These are phyloP conservation scores for Hydnomerulius pinastri DNA, from an alignment of 768 basidiomycete species.

Conservation along the genomic window DNA sequence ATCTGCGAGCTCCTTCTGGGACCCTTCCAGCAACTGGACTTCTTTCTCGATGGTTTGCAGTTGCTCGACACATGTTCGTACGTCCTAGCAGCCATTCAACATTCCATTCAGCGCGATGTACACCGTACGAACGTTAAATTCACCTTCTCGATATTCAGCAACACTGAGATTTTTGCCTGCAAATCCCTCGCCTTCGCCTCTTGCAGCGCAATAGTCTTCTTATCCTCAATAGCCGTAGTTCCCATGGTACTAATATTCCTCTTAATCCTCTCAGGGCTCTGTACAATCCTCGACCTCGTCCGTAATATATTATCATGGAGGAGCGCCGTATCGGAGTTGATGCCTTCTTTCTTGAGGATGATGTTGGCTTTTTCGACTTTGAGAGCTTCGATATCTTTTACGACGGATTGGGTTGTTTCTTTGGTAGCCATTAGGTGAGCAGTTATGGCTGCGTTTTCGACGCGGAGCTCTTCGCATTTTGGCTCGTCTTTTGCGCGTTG, in stretches of 20 bases:
- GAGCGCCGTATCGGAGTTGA: conserved; percentile 60
- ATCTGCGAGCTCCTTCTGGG: conserved; percentile 68
- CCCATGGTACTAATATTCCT: conserved; percentile 81
- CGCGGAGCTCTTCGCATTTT: conserved; percentile 56
- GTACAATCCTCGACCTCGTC: conserved; percentile 77
- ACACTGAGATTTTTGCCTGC: conserved; percentile 67
- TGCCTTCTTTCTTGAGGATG: conserved; percentile 66
- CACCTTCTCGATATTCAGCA: conserved; percentile 78
- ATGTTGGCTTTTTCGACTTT: conserved; percentile 70
- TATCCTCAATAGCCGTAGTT: conserved; percentile 66
- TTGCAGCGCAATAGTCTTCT: conserved; percentile 59
- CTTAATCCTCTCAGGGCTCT: conserved; percentile 89
- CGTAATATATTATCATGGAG: conserved; percentile 62
- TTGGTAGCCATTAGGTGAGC: conserved; percentile 71
- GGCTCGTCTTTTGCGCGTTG: conserved; percentile 73
- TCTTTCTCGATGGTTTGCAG: conserved; percentile 76
- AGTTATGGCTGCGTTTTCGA: conserved; percentile 62
- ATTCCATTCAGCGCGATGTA: conserved; percentile 1
- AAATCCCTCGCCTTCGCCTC: conserved; percentile 80
- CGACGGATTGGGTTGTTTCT: conserved; percentile 56
- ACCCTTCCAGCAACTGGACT: conserved; percentile 56
- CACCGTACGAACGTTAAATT: conserved; percentile 1
- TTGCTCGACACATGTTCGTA: conserved; percentile 71
- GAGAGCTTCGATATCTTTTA: conserved; percentile 67
- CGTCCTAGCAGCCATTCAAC: conserved; percentile 48